These are phyloP conservation scores for Planoprotostelium fungivorum DNA, from an alignment of 78 protist species.

Conservation along the genomic window DNA sequence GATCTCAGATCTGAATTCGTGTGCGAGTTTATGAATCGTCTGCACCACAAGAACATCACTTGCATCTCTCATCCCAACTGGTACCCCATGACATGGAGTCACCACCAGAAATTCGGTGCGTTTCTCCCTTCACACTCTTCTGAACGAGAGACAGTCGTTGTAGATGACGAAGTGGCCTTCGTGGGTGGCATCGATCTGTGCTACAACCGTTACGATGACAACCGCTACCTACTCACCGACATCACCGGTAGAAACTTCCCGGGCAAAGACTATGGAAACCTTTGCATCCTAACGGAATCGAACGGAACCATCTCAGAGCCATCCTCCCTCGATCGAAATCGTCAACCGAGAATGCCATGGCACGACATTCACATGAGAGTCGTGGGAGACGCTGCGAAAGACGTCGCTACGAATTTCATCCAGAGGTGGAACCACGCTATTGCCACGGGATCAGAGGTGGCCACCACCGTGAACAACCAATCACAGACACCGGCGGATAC, in stretches of 20 bases:
- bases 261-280: slow-evolving; percentile 37
- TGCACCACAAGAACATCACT: slow-evolving; percentile 44
- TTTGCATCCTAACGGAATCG: slow-evolving; percentile 20
- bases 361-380: slow-evolving; percentile 40
- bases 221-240: slow-evolving; percentile 13
- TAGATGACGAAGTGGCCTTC: slow-evolving; percentile 57
- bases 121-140: background rate
- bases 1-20: slow-evolving; percentile 48
- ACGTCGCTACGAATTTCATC: slow-evolving; percentile 78
- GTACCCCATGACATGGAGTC: slow-evolving; percentile 60
- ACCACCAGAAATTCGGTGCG: slow-evolving; percentile 43
- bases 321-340: slow-evolving; percentile 16
- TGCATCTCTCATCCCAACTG: slow-evolving; percentile 48
- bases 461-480: background rate
- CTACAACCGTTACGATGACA: slow-evolving; percentile 42
- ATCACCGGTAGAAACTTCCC: slow-evolving; percentile 18
- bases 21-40: slow-evolving; percentile 27
- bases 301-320: background rate
- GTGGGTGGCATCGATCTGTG: slow-evolving; percentile 67
- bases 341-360: slow-evolving; percentile 67
- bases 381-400: slow-evolving; percentile 55
- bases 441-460: background rate
- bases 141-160: slow-evolving; percentile 15
- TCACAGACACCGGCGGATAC: background rate
- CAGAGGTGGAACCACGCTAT: slow-evolving; percentile 72